These are phyloP conservation scores for Backusella luteola DNA, from an alignment of 192 early-diverging fungal species.

Conservation along the genomic window DNA sequence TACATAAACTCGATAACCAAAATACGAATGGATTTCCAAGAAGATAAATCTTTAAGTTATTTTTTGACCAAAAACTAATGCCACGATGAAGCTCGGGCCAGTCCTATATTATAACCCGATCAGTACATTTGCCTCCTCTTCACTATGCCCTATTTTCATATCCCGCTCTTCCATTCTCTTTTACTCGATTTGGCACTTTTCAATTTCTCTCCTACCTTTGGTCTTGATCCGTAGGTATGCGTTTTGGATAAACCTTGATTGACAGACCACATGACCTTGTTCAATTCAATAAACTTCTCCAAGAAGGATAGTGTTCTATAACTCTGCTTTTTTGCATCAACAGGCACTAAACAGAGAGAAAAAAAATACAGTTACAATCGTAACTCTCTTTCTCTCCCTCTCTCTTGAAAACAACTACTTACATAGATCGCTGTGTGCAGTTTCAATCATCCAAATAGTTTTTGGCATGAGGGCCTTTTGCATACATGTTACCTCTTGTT, in stretches of 20 bases:
- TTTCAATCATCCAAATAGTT: slow-evolving; percentile 82
- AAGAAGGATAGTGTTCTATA: slow-evolving; percentile 74
- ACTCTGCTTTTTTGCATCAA: slow-evolving; percentile 49
- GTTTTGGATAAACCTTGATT: slow-evolving; percentile 88
- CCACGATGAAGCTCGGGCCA: slow-evolving; percentile 91
- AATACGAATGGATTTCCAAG: slow-evolving; percentile 91
- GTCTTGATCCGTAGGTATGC: slow-evolving; percentile 95
- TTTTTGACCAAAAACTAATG: slow-evolving; percentile 88
- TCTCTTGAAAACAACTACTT: slow-evolving; percentile 9
- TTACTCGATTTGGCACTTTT: background rate
- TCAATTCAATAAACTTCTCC: slow-evolving; percentile 87
- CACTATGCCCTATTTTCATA: no score
- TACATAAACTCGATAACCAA: slow-evolving; percentile 67
- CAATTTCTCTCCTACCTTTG: slow-evolving; percentile 43
- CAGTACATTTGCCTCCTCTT: background rate
- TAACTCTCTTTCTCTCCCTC: background rate
- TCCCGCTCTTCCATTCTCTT: background rate
- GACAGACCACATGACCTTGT: slow-evolving; percentile 88
- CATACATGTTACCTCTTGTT: slow-evolving; percentile 95
- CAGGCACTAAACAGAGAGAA: background rate
- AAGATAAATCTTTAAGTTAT: slow-evolving; percentile 81
- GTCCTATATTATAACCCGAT: slow-evolving; percentile 33
- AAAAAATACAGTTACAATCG: background rate
- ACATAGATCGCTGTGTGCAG: slow-evolving; percentile 49
- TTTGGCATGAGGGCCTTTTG: slow-evolving; percentile 67